phyloP scores from a whole-genome alignment of 2,329 filamentous ascomycete genomes.

The Myotisia sp. region DNA sequence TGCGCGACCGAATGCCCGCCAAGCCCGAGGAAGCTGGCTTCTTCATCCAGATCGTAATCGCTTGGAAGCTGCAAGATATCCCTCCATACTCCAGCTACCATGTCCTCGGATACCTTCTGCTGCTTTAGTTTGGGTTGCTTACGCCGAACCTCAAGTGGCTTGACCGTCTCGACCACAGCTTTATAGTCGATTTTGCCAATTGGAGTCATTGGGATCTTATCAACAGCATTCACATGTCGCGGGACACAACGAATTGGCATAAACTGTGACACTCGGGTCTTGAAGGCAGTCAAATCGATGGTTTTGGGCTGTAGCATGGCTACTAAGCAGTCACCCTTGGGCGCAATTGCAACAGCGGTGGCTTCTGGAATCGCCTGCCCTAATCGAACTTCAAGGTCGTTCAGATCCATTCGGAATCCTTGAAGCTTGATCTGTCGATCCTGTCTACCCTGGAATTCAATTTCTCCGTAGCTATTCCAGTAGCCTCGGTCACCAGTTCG shows the following conservation, averaged over 20 bases:
- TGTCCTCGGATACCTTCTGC: slow-evolving; percentile 4
- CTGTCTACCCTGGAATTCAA: slow-evolving; percentile 1
- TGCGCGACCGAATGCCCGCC: slow-evolving; percentile 4
- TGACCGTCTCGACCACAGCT: neutral
- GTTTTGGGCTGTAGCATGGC: slow-evolving; percentile 2
- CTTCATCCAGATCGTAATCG: neutral
- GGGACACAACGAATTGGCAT: slow-evolving; percentile 6
- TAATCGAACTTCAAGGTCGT: slow-evolving; percentile 3
- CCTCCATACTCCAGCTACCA: slow-evolving; percentile 4
- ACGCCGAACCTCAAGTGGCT: slow-evolving; percentile 3
- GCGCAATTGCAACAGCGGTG: neutral
- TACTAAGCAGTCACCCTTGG: slow-evolving; percentile 3
- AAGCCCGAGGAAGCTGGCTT: slow-evolving; percentile 2
- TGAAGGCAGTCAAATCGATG: slow-evolving; percentile 3
- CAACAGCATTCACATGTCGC: neutral
- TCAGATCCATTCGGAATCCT: slow-evolving; percentile 3
- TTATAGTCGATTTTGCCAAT: slow-evolving; percentile 1
- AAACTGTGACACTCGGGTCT: neutral
- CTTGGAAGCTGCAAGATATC: neutral
- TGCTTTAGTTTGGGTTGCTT: no score
- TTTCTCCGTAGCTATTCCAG: neutral
- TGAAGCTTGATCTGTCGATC: slow-evolving; percentile 4
- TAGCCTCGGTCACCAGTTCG: slow-evolving; percentile 4
- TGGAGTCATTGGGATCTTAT: neutral
- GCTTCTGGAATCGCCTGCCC: neutral